Evolutionary conservation across 2,329 filamentous ascomycete genomes (phyloP).

Genomic region (Beauveria caledonica): DNA sequence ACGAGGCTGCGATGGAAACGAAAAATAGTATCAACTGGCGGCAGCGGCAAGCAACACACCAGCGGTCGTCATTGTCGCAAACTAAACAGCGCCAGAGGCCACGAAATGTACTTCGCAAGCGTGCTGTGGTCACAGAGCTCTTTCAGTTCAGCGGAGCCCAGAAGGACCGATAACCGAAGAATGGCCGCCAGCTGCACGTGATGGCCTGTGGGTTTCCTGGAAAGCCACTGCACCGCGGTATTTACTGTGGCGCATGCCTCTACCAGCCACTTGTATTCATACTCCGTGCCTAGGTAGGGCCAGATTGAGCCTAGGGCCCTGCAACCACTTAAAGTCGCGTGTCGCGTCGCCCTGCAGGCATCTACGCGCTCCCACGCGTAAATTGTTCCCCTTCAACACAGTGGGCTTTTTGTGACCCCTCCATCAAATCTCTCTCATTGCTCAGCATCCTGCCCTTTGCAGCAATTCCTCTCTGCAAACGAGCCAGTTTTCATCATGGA

Average conservation of each 20-base stretch:
- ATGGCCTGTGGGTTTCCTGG: neutral
- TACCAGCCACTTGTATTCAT: neutral
- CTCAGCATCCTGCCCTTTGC: neutral
- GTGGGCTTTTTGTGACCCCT: conserved; percentile 5
- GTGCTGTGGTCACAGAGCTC: neutral
- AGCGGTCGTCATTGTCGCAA: conserved; percentile 10
- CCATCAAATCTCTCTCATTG: neutral
- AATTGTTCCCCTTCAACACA: conserved; percentile 6
- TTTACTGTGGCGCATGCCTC: neutral
- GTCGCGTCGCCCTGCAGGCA: conserved; percentile 12
- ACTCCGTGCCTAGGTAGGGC: no score
- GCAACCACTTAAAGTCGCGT: conserved; percentile 26
- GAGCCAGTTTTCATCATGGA: conserved; percentile 53
- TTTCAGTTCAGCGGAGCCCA: neutral
- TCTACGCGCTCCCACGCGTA: conserved; percentile 13
- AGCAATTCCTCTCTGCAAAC: neutral
- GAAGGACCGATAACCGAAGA: conserved; percentile 2
- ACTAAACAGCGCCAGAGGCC: conserved; percentile 2
- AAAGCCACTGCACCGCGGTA: neutral
- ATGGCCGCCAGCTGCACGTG: conserved; percentile 4
- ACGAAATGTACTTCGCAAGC: neutral
- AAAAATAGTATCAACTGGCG: neutral
- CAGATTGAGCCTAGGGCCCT: conserved; percentile 9
- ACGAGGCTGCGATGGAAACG: neutral
- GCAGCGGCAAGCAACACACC: neutral